phyloP scores from a whole-genome alignment of 164 flowering plant species.

The Nymphaea colorata region DNA sequence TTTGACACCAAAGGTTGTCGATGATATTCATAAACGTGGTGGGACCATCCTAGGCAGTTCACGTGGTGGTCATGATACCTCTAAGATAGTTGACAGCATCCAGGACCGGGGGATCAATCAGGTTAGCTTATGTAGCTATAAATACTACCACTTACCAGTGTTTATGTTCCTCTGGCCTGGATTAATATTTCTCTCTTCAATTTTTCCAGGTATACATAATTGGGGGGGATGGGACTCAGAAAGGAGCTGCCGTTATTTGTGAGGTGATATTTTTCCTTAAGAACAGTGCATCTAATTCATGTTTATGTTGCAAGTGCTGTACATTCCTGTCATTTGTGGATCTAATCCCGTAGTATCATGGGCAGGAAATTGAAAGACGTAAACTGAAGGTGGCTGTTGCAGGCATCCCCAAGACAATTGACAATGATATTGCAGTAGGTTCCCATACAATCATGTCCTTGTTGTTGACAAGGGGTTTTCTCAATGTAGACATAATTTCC shows the following conservation, averaged over 20 bases:
- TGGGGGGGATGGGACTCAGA: conserved; percentile 90
- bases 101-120: conserved; percentile 85
- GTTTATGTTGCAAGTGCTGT: background rate
- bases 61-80: conserved; percentile 74
- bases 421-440: conserved; percentile 76
- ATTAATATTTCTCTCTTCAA: background rate
- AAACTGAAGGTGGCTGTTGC: conserved; percentile 66
- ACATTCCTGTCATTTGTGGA: background rate
- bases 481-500: no score
- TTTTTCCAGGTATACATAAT: conserved; percentile 58
- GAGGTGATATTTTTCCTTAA: conserved; percentile 28
- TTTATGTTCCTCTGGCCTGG: background rate
- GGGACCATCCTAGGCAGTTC: conserved; percentile 84
- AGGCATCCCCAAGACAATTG: conserved; percentile 83
- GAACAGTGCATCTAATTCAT: background rate
- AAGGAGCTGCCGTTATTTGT: conserved; percentile 67
- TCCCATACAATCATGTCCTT: background rate
- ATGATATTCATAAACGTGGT: conserved; percentile 86
- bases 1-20: conserved; percentile 56
- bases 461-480: background rate
- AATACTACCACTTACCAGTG: background rate
- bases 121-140: conserved; percentile 18
- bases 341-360: background rate
- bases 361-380: conserved; percentile 56
- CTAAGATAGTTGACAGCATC: conserved; percentile 82